Evolutionary conservation across 2,329 filamentous ascomycete species (phyloP).

Genomic region (Paradendryphiella salina): DNA sequence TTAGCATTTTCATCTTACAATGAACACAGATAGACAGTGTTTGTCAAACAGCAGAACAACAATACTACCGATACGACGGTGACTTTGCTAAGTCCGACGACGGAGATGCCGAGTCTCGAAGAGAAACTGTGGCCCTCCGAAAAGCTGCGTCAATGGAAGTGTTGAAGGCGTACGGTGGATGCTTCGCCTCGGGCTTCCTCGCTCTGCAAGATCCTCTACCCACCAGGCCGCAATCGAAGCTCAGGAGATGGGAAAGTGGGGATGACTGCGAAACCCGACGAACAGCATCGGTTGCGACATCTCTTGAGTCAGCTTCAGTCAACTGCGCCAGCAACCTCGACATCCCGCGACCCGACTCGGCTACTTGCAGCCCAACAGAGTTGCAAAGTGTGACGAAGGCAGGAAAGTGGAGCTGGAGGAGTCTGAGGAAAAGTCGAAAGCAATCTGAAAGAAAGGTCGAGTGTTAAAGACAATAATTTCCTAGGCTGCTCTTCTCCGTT

Average conservation of each 20-base stretch:
- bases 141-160: conserved; percentile 35
- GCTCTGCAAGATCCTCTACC: conserved; percentile 31
- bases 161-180: conserved; percentile 39
- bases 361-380: conserved; percentile 31
- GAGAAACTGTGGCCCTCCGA: conserved; percentile 26
- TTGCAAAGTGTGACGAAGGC: conserved; percentile 16
- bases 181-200: conserved; percentile 39
- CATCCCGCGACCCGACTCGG: conserved; percentile 39
- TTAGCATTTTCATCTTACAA: conserved; percentile 9
- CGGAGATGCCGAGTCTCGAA: conserved; percentile 22
- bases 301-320: conserved; percentile 17
- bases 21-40: conserved; percentile 8
- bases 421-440: conserved; percentile 27
- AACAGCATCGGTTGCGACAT: conserved; percentile 32
- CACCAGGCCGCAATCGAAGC: conserved; percentile 25
- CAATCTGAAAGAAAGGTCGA: neutral
- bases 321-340: conserved; percentile 20
- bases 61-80: conserved; percentile 24
- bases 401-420: conserved; percentile 30
- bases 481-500: conserved; percentile 1
- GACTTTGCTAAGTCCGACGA: conserved; percentile 30
- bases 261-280: conserved; percentile 32
- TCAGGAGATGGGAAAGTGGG: conserved; percentile 23
- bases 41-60: conserved; percentile 19
- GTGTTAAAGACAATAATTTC: neutral